Evolutionary conservation across 1,284 basidiomycete species (phyloP), one percentile per base, ranked within the genome.

Genomic region (Fomitopsis pinicola): DNA sequence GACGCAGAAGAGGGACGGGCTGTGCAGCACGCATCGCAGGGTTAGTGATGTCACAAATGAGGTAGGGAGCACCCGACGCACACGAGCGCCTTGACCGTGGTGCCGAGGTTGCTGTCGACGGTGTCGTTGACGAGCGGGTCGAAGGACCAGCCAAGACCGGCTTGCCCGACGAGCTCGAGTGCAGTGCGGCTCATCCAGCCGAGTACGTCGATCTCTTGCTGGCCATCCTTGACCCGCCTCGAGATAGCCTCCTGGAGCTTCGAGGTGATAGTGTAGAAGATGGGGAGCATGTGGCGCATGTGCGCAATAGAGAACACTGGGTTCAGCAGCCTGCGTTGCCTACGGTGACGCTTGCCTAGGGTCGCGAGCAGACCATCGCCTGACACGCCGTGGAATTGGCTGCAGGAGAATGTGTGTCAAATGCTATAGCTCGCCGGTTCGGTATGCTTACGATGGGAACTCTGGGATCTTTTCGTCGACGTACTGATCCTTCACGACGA

Each of bases 131-230:
- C 64, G n/a, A 76, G 66, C 3, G 72, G 44, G 60, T 77, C 74
- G 59, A 80, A 80, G 1, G 75, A 74, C 63, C 77, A 73, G 12
- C 79, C 75, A 1, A 77, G 63, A 1, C 74, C 75, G 57, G 62
- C 72, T 62, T 72, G 70, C 6, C 72, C 71, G 22, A 74, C 64
- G 15, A 71, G 64, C 58, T 74, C 71, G 26, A 73, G 60, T n/a
- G 77, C 75, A 6, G 70, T 68, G n/a, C 72, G 69, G 3, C 70
- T 65, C 69, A 76, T 73, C 76, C 76, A 79, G 14, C 71, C 64
- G 14, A 75, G 64, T 12, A 78, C 62, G 59, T 79, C 74, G 26
- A 78, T 64, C 60, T 77, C 69, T n/a, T 65, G 57, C 0, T 63
- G 33, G 8, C 71, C 67, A 26, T 58, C 33, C 19, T 55, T 35